Conservation (phyloP, 2,329 filamentous ascomycete genomes). For the Colletotrichum brevisporum region DNA sequence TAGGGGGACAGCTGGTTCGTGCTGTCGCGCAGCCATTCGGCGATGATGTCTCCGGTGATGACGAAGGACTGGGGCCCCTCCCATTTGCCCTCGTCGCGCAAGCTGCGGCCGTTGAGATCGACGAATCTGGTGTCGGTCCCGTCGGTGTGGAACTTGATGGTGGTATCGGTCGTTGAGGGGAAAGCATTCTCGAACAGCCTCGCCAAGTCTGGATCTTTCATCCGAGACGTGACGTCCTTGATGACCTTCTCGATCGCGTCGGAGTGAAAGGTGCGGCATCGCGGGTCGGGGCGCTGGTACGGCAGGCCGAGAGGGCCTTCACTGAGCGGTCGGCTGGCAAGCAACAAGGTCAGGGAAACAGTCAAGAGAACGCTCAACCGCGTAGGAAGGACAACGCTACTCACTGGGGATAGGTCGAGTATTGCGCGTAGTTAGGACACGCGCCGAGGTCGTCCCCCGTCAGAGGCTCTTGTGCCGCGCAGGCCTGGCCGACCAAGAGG, state of each 20-base stretch:
- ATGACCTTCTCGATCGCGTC: conserved; percentile 91
- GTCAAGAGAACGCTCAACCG: background rate
- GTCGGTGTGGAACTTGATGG: conserved; percentile 87
- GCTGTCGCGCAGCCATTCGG: conserved; percentile 92
- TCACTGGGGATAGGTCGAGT: conserved; percentile 57
- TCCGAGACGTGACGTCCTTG: conserved; percentile 80
- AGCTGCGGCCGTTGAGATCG: conserved; percentile 44
- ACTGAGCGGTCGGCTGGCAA: conserved; percentile 79
- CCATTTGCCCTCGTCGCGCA: conserved; percentile 76
- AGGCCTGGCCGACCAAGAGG: conserved; percentile 41
- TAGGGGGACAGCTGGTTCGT: conserved; percentile 96
- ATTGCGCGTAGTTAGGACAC: conserved; percentile 59
- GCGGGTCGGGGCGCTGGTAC: conserved; percentile 84
- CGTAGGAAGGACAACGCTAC: conserved; percentile 35
- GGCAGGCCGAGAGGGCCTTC: conserved; percentile 84
- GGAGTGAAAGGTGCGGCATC: conserved; percentile 92
- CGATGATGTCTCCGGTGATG: conserved; percentile 93
- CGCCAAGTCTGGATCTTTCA: conserved; percentile 89
- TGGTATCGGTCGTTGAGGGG: conserved; percentile 92
- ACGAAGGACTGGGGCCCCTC: conserved; percentile 91
- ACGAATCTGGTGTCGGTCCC: conserved; percentile 58
- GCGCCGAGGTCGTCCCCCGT: conserved; percentile 45
- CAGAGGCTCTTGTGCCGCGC: conserved; percentile 37
- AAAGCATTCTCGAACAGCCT: conserved; percentile 96
- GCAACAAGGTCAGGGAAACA: conserved; percentile 26